phyloP scores from a whole-genome alignment of 176 grass and related monocot species.

The Triticum turgidum region DNA sequence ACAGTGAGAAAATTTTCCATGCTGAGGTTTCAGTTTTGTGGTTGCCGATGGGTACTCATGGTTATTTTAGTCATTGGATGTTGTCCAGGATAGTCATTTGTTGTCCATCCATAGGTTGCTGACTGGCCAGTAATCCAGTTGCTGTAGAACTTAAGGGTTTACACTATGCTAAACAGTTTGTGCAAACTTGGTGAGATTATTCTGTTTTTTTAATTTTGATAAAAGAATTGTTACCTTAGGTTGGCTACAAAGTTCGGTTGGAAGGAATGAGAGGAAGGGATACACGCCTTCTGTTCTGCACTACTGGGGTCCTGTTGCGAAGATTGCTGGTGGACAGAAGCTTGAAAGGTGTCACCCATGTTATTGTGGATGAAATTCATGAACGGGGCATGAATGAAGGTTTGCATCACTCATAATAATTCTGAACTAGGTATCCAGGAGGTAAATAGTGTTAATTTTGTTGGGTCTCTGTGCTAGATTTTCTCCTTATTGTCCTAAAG shows the following conservation, averaged over 20 bases:
- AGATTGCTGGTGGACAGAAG: slow-evolving; percentile 87
- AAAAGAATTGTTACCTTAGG: slow-evolving; percentile 25
- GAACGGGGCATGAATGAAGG: slow-evolving; percentile 99
- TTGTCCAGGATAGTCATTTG: too few relatives aligned
- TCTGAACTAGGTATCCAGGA: slow-evolving; percentile 8
- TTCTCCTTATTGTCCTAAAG: slow-evolving; percentile 98
- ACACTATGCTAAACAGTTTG: background rate
- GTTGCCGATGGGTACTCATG: background rate
- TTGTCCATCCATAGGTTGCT: background rate
- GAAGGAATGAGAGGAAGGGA: slow-evolving; percentile 98
- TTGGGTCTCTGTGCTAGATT: slow-evolving; percentile 57
- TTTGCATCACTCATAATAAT: slow-evolving; percentile 26
- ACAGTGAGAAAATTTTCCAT: background rate
- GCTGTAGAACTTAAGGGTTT: background rate
- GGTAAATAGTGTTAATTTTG: slow-evolving; percentile 17
- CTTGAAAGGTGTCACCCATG: slow-evolving; percentile 94
- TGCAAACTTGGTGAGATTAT: background rate
- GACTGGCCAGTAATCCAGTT: background rate
- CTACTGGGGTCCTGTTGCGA: slow-evolving; percentile 89
- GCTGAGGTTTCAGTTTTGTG: slow-evolving; percentile 4
- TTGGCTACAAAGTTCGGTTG: slow-evolving; percentile 94
- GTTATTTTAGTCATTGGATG: background rate
- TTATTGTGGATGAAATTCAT: slow-evolving; percentile 99
- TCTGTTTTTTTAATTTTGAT: slow-evolving; percentile 2
- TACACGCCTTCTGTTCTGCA: slow-evolving; percentile 93